A percentile compares a stretch with the other conserved stretches of the same genome.
Evolutionary conservation across 352 stramenopile species (phyloP).

Genomic region (Globisporangium polare): DNA sequence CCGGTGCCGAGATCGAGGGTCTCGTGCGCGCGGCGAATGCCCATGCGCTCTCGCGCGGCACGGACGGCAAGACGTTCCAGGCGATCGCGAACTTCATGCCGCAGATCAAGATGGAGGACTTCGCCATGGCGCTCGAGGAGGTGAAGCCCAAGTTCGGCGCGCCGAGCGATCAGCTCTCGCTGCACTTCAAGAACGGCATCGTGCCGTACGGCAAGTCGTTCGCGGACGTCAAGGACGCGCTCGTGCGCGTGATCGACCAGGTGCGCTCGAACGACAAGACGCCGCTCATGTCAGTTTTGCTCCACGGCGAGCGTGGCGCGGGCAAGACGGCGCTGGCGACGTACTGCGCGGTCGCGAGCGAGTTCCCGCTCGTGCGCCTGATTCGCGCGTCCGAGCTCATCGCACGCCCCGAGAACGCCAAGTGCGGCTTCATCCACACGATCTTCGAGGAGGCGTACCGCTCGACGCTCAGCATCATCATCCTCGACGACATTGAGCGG

Average conservation of each 20-base stretch:
- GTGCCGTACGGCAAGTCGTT: slow-evolving; percentile 95
- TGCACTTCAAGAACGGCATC: slow-evolving; percentile 96
- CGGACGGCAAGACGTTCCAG: slow-evolving; percentile 81
- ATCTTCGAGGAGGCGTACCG: slow-evolving; percentile 98
- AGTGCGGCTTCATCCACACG: slow-evolving; percentile 94
- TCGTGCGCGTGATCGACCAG: slow-evolving; percentile 95
- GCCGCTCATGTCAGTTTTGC: slow-evolving; percentile 95
- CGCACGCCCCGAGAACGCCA: slow-evolving; percentile 91
- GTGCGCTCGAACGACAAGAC: slow-evolving; percentile 92
- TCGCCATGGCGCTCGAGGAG: slow-evolving; percentile 93
- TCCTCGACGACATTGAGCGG: slow-evolving; percentile 99
- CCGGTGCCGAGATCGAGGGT: slow-evolving; percentile 97
- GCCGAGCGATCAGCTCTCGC: slow-evolving; percentile 90
- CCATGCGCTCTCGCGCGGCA: slow-evolving; percentile 78
- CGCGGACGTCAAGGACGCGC: slow-evolving; percentile 88
- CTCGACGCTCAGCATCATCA: slow-evolving; percentile 97
- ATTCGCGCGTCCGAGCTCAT: slow-evolving; percentile 98
- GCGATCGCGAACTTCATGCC: slow-evolving; percentile 75
- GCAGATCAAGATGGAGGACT: slow-evolving; percentile 90
- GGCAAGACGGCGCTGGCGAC: slow-evolving; percentile 98
- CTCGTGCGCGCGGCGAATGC: slow-evolving; percentile 94
- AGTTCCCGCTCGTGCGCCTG: slow-evolving; percentile 97
- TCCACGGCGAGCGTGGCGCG: slow-evolving; percentile 91
- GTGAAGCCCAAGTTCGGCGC: slow-evolving; percentile 98
- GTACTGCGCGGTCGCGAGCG: slow-evolving; percentile 93